Base-by-base conservation (phyloP, 495 filamentous ascomycete species). In the Trichoderma virens region DNA sequence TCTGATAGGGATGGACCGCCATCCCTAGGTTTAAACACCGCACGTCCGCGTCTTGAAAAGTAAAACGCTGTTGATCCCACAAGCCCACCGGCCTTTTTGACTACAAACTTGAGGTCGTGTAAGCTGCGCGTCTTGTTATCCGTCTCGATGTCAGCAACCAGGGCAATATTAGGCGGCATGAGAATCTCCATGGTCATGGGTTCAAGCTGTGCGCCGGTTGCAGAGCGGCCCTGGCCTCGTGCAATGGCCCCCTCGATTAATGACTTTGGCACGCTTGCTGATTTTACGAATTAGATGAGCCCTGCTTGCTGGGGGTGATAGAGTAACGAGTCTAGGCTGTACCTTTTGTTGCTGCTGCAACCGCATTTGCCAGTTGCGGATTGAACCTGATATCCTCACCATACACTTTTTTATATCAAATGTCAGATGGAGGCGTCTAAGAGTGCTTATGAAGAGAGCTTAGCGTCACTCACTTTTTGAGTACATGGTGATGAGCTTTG, bases 311-410 rank as follows among this genome's bases (percentile, higher is more conserved):
- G n/a, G n/a, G n/a, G n/a, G n/a, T n/a, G n/a, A n/a, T n/a, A n/a
- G n/a, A n/a, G n/a, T 66, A 60, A 38, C 43, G 27, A 59, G 23
- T 30, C n/a, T 20, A 18, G 71, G 62, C 73, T 69, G 66, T 78
- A 83, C 81, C 80, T 80, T 91, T 92, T 79, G 95, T 98, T 51
- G 94, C 94, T 59, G 79, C 84, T 6, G 80, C 73, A n/a, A 98
- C 82, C 9, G 87, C 79, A 2, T 84, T 75, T 6, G 86, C 86
- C 27, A 98, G 81, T 64, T 86, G 86, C 6, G 90, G 80, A 70
- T 97, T 98, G 72, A 78, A 76, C 64, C 82, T 83, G 20, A 84
- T 81, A 72, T 95, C 85, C 9, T 90, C 75, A 32, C 92, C 94
- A 77, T 75, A 80, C 59, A 83, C 80, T 78, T 65, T 20, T 18